Evolutionary conservation across 805 yeast species (phyloP).

Genomic region (Teunomyces lycoperdinae): DNA sequence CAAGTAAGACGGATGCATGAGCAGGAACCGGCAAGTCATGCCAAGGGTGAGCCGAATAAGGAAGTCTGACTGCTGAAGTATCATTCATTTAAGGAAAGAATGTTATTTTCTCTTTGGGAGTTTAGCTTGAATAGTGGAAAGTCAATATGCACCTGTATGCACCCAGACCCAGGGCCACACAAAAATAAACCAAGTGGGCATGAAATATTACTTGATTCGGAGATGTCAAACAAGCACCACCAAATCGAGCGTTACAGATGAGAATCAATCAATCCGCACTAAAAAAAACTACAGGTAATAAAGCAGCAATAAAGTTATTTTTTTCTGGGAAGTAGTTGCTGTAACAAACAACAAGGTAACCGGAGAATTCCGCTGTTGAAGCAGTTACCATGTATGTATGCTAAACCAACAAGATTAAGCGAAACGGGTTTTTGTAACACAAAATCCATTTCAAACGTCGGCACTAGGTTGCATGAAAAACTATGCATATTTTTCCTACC

Average conservation of each 20-base stretch:
- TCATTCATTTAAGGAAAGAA: background rate
- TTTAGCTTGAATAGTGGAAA: background rate
- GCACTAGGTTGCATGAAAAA: slow-evolving; percentile 1
- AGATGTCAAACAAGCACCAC: slow-evolving; percentile 2
- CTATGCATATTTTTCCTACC: background rate
- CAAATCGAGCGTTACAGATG: background rate
- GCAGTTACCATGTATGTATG: background rate
- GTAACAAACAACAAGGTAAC: background rate
- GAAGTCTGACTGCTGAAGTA: background rate
- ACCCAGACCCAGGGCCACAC: background rate
- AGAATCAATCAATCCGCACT: slow-evolving; percentile 1
- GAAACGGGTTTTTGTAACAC: background rate
- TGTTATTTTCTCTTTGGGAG: background rate
- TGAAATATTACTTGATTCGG: background rate
- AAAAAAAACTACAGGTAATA: background rate
- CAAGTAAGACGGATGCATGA: background rate
- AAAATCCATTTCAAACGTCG: slow-evolving; percentile 1
- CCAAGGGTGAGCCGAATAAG: background rate
- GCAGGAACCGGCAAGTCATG: background rate
- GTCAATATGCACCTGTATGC: slow-evolving; percentile 1
- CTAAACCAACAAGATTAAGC: slow-evolving; percentile 1
- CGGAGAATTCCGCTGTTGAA: slow-evolving; percentile 1
- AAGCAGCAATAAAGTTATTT: background rate
- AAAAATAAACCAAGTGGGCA: slow-evolving; percentile 1
- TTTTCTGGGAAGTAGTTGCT: background rate